These are phyloP conservation scores for Geotrichum restrictum DNA, from an alignment of 1,139 yeast genomes.

Conservation along the genomic window DNA sequence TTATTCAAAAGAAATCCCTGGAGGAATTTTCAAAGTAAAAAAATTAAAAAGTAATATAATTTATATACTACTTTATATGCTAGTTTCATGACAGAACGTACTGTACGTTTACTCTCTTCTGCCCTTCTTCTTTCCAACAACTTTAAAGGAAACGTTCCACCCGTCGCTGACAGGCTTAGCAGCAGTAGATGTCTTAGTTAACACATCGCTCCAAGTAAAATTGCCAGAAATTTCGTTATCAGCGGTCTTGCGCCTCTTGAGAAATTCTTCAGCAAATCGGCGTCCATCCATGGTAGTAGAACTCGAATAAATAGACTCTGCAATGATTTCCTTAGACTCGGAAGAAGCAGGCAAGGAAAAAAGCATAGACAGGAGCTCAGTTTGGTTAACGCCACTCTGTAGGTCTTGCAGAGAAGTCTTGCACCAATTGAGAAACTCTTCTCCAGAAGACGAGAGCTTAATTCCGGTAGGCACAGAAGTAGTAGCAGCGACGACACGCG, in stretches of 20 bases:
- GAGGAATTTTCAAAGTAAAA: constrained; percentile 15
- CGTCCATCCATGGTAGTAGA: constrained; percentile 94
- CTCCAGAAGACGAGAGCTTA: constrained; percentile 28
- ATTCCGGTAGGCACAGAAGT: constrained; percentile 33
- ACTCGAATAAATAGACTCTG: constrained; percentile 87
- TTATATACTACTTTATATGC: not conserved
- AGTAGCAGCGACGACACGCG: constrained; percentile 36
- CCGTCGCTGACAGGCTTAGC: constrained; percentile 56
- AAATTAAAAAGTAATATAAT: constrained; percentile 8
- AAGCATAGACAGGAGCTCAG: constrained; percentile 73
- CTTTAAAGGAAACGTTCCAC: constrained; percentile 67
- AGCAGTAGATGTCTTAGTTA: constrained; percentile 58
- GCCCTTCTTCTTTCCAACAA: constrained; percentile 58
- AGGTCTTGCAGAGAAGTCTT: constrained; percentile 64
- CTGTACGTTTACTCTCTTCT: constrained; percentile 18
- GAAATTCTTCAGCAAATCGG: constrained; percentile 85
- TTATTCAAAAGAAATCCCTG: constrained; percentile 16
- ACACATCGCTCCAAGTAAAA: constrained; percentile 48
- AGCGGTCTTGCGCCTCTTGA: constrained; percentile 68
- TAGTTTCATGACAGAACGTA: not conserved
- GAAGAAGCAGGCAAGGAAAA: constrained; percentile 68
- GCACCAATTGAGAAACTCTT: constrained; percentile 84
- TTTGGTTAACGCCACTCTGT: constrained; percentile 59
- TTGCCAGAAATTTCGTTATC: constrained; percentile 42
- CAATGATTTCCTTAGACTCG: constrained; percentile 79